Percentiles rank a stretch among this genome's conserved stretches.
Conservation (phyloP, 129 eudicot species). For the Flaveria sonorensis region DNA sequence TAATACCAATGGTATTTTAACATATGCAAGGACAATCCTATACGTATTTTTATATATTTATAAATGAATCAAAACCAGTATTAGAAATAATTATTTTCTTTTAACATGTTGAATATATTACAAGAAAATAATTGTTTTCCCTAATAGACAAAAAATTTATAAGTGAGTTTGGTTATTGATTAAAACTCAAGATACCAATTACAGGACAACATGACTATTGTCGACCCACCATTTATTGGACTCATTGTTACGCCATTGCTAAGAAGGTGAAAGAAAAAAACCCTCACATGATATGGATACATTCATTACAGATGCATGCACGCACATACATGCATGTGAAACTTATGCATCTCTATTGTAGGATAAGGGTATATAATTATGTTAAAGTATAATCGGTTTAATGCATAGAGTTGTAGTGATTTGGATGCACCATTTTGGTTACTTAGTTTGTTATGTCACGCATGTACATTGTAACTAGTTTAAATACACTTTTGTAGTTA, state of each 20-base stretch:
- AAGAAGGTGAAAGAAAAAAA: background rate
- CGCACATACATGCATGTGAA: too few species aligned
- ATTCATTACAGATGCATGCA: too few species aligned
- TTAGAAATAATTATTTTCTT: background rate
- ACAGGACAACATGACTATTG: slow-evolving; percentile 32
- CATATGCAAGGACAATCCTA: too few species aligned
- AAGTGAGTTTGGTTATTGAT: slow-evolving; percentile 17
- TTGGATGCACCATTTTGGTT: too few species aligned
- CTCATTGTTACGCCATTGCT: background rate
- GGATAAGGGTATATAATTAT: too few species aligned
- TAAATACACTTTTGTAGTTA: too few species aligned
- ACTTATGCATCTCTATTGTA: too few species aligned
- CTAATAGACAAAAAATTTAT: slow-evolving; percentile 4
- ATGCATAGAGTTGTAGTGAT: too few species aligned
- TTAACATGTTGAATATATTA: background rate
- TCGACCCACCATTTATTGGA: slow-evolving; percentile 8
- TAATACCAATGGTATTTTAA: too few species aligned
- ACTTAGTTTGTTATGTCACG: too few species aligned
- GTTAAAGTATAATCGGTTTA: too few species aligned
- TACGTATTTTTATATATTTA: background rate
- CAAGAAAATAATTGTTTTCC: background rate
- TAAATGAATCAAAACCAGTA: background rate
- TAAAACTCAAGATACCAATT: background rate
- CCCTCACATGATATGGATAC: background rate
- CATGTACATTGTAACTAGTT: too few species aligned